Evolutionary conservation across 2,329 filamentous ascomycete species (phyloP).

Genomic region (Parastagonospora nodorum): DNA sequence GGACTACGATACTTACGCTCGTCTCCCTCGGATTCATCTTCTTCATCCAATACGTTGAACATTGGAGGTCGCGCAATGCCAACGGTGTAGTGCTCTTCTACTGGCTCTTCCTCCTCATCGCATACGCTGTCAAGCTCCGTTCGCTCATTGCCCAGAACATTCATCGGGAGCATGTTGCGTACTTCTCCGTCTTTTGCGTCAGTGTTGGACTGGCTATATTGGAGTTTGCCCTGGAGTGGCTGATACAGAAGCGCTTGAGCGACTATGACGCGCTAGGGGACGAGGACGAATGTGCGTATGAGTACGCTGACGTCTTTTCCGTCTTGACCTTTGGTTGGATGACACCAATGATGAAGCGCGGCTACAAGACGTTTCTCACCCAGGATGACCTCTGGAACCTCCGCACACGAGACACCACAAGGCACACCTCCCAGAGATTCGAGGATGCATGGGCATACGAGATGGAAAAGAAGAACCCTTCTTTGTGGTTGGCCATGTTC

Average conservation of each 20-base stretch:
- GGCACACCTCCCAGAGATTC: constrained; percentile 71
- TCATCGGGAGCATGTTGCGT: constrained; percentile 68
- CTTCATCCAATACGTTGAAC: constrained; percentile 82
- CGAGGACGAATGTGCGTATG: constrained; percentile 75
- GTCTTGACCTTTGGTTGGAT: constrained; percentile 96
- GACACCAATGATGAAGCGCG: constrained; percentile 96
- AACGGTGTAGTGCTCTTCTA: constrained; percentile 90
- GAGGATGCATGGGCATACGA: constrained; percentile 78
- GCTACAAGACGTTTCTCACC: constrained; percentile 88
- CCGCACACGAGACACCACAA: constrained; percentile 78
- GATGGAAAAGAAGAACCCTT: constrained; percentile 73
- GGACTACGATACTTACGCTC: constrained; percentile 75
- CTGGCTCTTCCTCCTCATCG: constrained; percentile 85
- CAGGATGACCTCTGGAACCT: constrained; percentile 97
- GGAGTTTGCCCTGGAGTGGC: constrained; percentile 82
- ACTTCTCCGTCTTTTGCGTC: constrained; percentile 77
- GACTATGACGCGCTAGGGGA: constrained; percentile 71
- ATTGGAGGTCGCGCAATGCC: constrained; percentile 79
- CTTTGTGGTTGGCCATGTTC: constrained; percentile 84
- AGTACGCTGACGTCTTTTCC: constrained; percentile 94
- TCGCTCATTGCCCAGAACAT: constrained; percentile 80
- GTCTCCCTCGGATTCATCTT: constrained; percentile 76
- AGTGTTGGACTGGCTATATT: constrained; percentile 71
- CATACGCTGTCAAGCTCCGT: constrained; percentile 79
- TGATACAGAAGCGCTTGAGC: constrained; percentile 78